These are phyloP conservation scores for Podila minutissima DNA, from an alignment of 192 early-diverging fungal species.

Conservation along the genomic window DNA sequence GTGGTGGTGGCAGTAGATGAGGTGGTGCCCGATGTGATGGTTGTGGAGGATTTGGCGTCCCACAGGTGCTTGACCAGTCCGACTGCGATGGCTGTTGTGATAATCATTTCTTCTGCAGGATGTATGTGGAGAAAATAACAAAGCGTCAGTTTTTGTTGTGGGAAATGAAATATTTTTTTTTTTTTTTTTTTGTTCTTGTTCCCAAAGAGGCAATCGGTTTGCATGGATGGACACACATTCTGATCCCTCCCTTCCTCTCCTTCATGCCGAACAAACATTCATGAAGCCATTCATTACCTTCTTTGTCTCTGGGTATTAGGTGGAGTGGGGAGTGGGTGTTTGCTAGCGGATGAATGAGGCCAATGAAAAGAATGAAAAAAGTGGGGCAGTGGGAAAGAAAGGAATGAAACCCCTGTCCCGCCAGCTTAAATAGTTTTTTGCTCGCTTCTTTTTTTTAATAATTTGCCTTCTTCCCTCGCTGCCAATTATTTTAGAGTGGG, in stretches of 20 bases:
- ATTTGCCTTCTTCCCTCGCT: too few relatives aligned
- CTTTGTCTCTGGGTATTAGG: too few relatives aligned
- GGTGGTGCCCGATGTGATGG: not conserved
- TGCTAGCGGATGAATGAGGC: not conserved
- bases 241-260: too few relatives aligned
- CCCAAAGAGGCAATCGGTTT: too few relatives aligned
- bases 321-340: not conserved
- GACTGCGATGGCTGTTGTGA: constrained; percentile 43
- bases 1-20: not conserved
- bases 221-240: too few relatives aligned
- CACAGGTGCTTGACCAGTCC: constrained; percentile 25
- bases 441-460: too few relatives aligned
- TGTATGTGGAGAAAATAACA: not conserved
- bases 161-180: not conserved
- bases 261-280: too few relatives aligned
- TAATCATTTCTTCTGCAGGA: constrained; percentile 24
- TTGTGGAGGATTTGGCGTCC: not conserved
- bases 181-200: too few relatives aligned
- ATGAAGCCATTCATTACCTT: too few relatives aligned
- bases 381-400: not conserved
- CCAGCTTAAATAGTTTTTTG: too few relatives aligned
- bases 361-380: not conserved
- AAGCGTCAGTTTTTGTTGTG: not conserved
- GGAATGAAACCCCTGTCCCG: not conserved
- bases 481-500: too few relatives aligned